A percentile compares a stretch with the other conserved stretches of the same genome.
Conservation (phyloP, 2,329 filamentous ascomycete species). For the Hortaea werneckii region DNA sequence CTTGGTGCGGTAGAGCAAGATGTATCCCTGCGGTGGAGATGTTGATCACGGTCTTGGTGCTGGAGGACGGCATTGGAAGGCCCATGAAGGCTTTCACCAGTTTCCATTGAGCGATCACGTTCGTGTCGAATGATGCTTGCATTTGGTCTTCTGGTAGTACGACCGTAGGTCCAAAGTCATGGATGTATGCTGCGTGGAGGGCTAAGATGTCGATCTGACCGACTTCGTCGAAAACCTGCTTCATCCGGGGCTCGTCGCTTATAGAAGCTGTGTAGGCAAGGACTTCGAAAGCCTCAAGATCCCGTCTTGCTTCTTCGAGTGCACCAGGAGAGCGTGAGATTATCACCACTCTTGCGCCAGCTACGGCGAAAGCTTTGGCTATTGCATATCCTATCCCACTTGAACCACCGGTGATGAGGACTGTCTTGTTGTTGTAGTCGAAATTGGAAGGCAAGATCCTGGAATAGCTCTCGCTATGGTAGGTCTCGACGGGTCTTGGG, state of each 20-base stretch:
- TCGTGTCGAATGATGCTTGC: constrained; percentile 21
- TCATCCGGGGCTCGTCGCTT: constrained; percentile 12
- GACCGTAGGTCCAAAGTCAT: constrained; percentile 12
- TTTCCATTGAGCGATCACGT: constrained; percentile 26
- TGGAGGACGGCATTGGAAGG: constrained; percentile 20
- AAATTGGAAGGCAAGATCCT: too few species aligned
- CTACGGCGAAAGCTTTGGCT: constrained; percentile 14
- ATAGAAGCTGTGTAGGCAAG: constrained; percentile 11
- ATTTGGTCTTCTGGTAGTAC: constrained; percentile 25
- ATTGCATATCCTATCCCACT: constrained; percentile 17
- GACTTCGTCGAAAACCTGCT: constrained; percentile 23
- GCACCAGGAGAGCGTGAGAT: constrained; percentile 19
- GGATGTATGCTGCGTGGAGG: constrained; percentile 27
- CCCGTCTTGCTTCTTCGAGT: constrained; percentile 21
- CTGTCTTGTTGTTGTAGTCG: constrained; percentile 1
- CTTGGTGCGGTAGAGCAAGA: neutral
- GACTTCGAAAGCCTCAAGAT: too few species aligned
- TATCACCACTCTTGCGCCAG: constrained; percentile 14
- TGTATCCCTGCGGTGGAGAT: constrained; percentile 10
- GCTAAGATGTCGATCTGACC: constrained; percentile 33
- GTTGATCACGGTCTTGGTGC: constrained; percentile 24
- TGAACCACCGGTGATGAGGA: constrained; percentile 17
- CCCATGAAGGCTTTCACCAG: constrained; percentile 28
- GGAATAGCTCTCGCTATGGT: too few species aligned
- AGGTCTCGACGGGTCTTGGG: too few species aligned